Percentiles rank a stretch among this genome's conserved stretches.
Conservation (phyloP, 768 basidiomycete species). For the Galerina sulciceps region DNA sequence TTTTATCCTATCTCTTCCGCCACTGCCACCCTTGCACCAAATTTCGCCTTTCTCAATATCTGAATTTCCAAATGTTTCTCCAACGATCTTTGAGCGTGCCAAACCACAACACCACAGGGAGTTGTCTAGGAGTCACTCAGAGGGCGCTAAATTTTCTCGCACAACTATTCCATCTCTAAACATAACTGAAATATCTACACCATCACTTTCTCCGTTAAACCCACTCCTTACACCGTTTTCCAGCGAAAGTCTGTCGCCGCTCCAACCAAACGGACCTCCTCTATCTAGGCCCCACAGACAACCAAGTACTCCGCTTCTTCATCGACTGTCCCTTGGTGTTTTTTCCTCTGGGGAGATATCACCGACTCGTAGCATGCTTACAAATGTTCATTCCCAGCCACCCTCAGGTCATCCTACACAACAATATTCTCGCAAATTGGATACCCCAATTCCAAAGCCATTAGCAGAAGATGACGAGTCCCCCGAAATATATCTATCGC, state of each 20-base stretch:
- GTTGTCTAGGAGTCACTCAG: slow-evolving; percentile 4
- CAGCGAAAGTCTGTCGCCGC: neutral
- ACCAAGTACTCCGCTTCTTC: slow-evolving; percentile 73
- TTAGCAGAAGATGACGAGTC: slow-evolving; percentile 58
- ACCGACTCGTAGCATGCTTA: slow-evolving; percentile 27
- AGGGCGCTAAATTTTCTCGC: neutral
- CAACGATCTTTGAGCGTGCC: neutral
- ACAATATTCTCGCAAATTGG: slow-evolving; percentile 43
- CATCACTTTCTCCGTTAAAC: neutral
- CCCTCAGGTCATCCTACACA: slow-evolving; percentile 15
- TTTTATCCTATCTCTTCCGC: slow-evolving; percentile 14
- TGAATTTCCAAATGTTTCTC: slow-evolving; percentile 6
- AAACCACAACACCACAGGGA: neutral
- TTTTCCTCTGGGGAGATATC: slow-evolving; percentile 50
- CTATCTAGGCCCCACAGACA: slow-evolving; percentile 40
- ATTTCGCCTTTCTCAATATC: slow-evolving; percentile 30
- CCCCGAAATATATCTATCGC: slow-evolving; percentile 67
- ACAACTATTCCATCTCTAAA: slow-evolving; percentile 1
- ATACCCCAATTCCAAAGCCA: slow-evolving; percentile 53
- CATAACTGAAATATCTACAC: neutral
- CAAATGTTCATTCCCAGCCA: slow-evolving; percentile 19
- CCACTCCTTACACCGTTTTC: neutral
- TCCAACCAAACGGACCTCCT: neutral
- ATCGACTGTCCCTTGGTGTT: slow-evolving; percentile 70
- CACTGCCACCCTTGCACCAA: slow-evolving; percentile 33